Conservation (phyloP, 2,329 filamentous ascomycete genomes). For the Ascochyta clinopodiicola region DNA sequence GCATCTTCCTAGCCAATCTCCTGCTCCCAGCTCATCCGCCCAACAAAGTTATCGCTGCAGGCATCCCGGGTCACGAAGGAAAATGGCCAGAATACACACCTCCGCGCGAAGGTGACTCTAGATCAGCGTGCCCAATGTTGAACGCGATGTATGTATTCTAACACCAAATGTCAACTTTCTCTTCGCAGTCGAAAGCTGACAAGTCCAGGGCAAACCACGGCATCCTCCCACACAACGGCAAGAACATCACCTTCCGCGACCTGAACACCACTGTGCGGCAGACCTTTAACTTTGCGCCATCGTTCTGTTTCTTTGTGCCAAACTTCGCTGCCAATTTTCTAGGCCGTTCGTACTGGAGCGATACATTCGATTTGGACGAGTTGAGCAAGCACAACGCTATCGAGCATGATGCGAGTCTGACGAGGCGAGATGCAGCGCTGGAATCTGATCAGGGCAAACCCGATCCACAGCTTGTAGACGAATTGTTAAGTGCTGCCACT, state of each 20-base stretch:
- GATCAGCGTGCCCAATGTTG: conserved; percentile 33
- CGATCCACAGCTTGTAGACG: conserved; percentile 46
- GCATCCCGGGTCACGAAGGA: conserved; percentile 44
- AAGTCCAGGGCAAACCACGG: conserved; percentile 38
- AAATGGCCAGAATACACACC: conserved; percentile 49
- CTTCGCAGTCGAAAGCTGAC: not conserved
- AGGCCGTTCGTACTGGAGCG: conserved; percentile 24
- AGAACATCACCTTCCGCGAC: conserved; percentile 38
- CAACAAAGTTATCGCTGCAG: conserved; percentile 46
- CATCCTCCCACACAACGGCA: conserved; percentile 43
- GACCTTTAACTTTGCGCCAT: conserved; percentile 43
- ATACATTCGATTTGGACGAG: conserved; percentile 38
- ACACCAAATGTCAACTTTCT: conserved; percentile 26
- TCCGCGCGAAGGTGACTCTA: conserved; percentile 43
- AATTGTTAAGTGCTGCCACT: conserved; percentile 45
- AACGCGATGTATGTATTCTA: conserved; percentile 30
- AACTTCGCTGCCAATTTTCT: conserved; percentile 38
- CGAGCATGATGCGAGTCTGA: conserved; percentile 46
- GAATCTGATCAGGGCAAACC: conserved; percentile 48
- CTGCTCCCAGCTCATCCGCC: conserved; percentile 46
- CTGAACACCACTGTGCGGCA: conserved; percentile 34
- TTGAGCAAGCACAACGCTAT: conserved; percentile 41
- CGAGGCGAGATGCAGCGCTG: conserved; percentile 39
- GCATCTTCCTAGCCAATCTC: conserved; percentile 48
- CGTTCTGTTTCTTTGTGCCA: conserved; percentile 41